Percentiles rank a stretch among this genome's conserved stretches.
Evolutionary conservation across 352 stramenopile genomes (phyloP).

Genomic region (Aphanomyces stellatus): DNA sequence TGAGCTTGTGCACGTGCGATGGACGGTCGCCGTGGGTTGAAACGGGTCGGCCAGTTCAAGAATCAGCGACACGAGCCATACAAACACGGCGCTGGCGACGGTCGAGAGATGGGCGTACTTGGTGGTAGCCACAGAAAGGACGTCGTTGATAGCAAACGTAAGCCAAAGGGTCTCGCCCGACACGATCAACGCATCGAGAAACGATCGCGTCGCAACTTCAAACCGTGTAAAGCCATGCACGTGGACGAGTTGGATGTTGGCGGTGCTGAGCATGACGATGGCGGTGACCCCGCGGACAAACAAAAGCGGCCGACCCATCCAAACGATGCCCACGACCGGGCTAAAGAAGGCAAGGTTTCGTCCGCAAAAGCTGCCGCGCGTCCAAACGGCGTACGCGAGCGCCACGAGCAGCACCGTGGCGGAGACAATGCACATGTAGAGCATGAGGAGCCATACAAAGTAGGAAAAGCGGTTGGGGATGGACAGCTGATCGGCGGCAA

Average conservation of each 20-base stretch:
- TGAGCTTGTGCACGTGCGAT: neutral
- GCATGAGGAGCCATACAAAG: neutral
- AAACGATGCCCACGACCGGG: neutral
- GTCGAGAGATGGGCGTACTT: neutral
- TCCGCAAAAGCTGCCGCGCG: neutral
- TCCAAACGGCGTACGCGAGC: neutral
- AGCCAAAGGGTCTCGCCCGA: neutral
- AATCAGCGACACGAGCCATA: neutral
- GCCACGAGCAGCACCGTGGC: neutral
- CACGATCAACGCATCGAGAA: neutral
- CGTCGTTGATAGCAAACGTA: neutral
- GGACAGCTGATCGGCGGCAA: neutral
- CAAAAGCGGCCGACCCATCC: conserved; percentile 3
- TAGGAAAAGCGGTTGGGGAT: neutral
- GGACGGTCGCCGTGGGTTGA: neutral
- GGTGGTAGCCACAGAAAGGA: neutral
- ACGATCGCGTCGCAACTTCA: neutral
- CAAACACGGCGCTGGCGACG: neutral
- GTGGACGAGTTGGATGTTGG: neutral
- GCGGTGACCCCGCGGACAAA: neutral
- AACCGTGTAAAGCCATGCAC: neutral
- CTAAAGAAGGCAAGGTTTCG: neutral
- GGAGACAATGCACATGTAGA: neutral
- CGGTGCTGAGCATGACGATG: neutral
- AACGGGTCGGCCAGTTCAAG: neutral